Conservation (phyloP, 2,329 filamentous ascomycete genomes). For the Clonostachys chloroleuca region DNA sequence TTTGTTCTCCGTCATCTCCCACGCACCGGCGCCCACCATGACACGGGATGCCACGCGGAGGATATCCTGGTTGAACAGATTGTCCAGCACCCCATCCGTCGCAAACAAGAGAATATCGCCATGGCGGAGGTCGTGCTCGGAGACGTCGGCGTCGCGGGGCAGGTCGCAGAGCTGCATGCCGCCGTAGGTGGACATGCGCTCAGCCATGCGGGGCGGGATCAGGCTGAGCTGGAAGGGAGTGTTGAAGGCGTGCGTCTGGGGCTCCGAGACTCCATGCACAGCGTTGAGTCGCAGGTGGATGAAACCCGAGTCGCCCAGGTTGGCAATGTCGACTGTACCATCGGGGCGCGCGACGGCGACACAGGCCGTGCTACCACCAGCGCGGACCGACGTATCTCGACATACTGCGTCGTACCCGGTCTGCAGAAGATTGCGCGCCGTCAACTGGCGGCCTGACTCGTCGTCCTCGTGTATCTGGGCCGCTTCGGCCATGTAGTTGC, state of each 20-base stretch:
- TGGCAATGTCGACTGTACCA: constrained; percentile 81
- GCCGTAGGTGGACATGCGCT: constrained; percentile 79
- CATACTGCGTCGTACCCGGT: constrained; percentile 80
- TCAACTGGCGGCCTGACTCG: constrained; percentile 30
- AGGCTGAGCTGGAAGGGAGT: constrained; percentile 93
- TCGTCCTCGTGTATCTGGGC: constrained; percentile 54
- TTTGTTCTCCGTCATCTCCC: constrained; percentile 54
- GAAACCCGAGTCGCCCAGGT: constrained; percentile 93
- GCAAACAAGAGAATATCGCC: constrained; percentile 93
- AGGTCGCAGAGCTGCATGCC: constrained; percentile 77
- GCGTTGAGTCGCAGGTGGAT: constrained; percentile 81
- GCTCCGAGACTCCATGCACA: constrained; percentile 75
- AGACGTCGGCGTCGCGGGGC: constrained; percentile 78
- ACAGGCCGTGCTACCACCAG: constrained; percentile 88
- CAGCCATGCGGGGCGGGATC: constrained; percentile 74
- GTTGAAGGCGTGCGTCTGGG: constrained; percentile 96
- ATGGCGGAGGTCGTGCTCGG: constrained; percentile 72
- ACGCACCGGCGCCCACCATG: constrained; percentile 73
- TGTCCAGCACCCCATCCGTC: constrained; percentile 95
- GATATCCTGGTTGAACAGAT: constrained; percentile 86
- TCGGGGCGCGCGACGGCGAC: constrained; percentile 72
- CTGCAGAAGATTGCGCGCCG: constrained; percentile 71
- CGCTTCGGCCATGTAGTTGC: constrained; percentile 83
- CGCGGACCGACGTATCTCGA: constrained; percentile 65
- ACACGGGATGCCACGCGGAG: constrained; percentile 71